Evolutionary conservation across 1,284 basidiomycete genomes (phyloP).

Genomic region (Salmacisia buchloeana): DNA sequence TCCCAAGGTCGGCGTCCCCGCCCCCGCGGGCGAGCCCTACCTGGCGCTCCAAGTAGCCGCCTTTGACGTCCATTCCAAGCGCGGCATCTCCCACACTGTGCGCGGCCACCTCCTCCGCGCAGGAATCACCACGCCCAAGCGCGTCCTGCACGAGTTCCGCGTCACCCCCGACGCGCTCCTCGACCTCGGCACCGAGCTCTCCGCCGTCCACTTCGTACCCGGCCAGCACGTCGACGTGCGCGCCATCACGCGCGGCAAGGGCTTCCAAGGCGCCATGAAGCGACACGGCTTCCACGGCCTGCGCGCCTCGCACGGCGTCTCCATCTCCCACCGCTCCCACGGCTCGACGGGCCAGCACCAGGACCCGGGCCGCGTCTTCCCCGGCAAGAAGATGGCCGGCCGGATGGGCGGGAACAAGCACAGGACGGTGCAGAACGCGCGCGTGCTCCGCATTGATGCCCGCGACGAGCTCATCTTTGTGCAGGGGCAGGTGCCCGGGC

Average conservation of each 20-base stretch:
- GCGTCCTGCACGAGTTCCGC: constrained; percentile 80
- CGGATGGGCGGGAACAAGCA: constrained; percentile 67
- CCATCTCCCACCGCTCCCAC: constrained; percentile 83
- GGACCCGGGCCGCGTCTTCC: constrained; percentile 87
- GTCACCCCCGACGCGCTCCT: constrained; percentile 83
- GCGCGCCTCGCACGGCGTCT: constrained; percentile 91
- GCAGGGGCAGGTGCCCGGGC: constrained; percentile 58
- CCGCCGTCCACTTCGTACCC: constrained; percentile 91
- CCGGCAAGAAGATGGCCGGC: constrained; percentile 98
- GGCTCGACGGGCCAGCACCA: constrained; percentile 87
- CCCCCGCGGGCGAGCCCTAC: constrained; percentile 19
- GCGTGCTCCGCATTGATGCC: constrained; percentile 81
- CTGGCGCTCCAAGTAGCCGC: constrained; percentile 53
- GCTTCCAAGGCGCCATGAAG: constrained; percentile 97
- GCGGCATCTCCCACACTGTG: constrained; percentile 69
- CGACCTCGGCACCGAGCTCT: constrained; percentile 80
- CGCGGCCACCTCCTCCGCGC: constrained; percentile 84
- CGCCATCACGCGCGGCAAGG: constrained; percentile 90
- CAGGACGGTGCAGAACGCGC: constrained; percentile 68
- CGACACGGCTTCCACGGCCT: constrained; percentile 88
- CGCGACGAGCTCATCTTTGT: constrained; percentile 82
- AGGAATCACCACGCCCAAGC: constrained; percentile 70
- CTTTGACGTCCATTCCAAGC: constrained; percentile 56
- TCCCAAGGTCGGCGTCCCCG: background rate
- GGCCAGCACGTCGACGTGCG: constrained; percentile 94